These are phyloP conservation scores for Didymellaceae sp. DNA, from an alignment of 2,329 filamentous ascomycete genomes.

Conservation along the genomic window DNA sequence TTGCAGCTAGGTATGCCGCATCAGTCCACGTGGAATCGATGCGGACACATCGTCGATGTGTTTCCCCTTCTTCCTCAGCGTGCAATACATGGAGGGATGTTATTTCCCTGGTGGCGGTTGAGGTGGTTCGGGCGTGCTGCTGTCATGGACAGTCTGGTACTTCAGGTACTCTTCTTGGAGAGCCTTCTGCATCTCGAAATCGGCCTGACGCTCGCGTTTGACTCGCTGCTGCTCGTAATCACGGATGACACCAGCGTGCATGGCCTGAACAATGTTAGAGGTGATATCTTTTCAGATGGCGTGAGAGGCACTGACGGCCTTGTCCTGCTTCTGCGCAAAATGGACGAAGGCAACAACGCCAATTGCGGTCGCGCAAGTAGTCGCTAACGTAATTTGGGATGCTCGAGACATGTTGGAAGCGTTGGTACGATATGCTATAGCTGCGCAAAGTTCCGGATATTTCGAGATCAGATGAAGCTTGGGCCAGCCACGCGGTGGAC, in stretches of 20 bases:
- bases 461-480: slow-evolving; percentile 37
- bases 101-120: slow-evolving; percentile 27
- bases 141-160: slow-evolving; percentile 74
- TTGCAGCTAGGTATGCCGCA: too few relatives aligned
- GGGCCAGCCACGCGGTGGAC: slow-evolving; percentile 28
- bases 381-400: slow-evolving; percentile 82
- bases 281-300: slow-evolving; percentile 18
- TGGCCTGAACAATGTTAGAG: slow-evolving; percentile 66
- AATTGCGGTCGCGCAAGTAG: slow-evolving; percentile 77
- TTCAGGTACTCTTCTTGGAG: slow-evolving; percentile 91
- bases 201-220: slow-evolving; percentile 87
- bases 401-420: slow-evolving; percentile 76
- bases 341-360: slow-evolving; percentile 86
- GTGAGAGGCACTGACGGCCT: slow-evolving; percentile 66
- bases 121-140: slow-evolving; percentile 36
- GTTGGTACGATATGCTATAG: slow-evolving; percentile 1
- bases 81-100: background rate
- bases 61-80: too few relatives aligned
- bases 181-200: slow-evolving; percentile 89
- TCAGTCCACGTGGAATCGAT: background rate
- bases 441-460: slow-evolving; percentile 18
- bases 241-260: slow-evolving; percentile 93
- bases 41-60: background rate
- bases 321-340: slow-evolving; percentile 83
- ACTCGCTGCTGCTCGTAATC: slow-evolving; percentile 93